Evolutionary conservation across 257 asterid species (phyloP), one percentile per base, ranked within the genome.

Genomic region (Solanum chilense): DNA sequence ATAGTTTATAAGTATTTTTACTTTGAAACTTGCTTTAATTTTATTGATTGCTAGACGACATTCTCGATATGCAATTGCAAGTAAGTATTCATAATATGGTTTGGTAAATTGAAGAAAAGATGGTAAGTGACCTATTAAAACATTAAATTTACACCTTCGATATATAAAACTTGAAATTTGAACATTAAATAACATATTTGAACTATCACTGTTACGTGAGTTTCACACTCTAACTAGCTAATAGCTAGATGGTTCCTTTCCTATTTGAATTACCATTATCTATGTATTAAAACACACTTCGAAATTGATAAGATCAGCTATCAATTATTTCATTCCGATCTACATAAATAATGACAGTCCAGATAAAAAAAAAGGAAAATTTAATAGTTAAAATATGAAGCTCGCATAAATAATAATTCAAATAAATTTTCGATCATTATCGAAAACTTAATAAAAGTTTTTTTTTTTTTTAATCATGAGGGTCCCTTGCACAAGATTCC

Each of bases 401-500:
- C 25, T 20, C 5, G 1, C 25, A 60, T 60, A 60, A 60, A 8
- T 60, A n/a, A 21, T 60, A 60, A 10, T 60, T 60, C 7, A 0
- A 13, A 60, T 58, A 5, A 21, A 2, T 23, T 23, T 60, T 60
- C 6, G 13, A 60, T 21, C 15, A 4, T 23, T 60, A 60, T 60
- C 29, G 23, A 60, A 23, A 66, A 66, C 35, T 66, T 25, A 12
- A 66, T 64, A 64, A 6, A 25, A 7, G 21, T 3, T 1, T 52
- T 52, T 56, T 52, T 5, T 42, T 42, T 42, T 47, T 47, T 47
- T 52, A 7, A 18, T 56, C 5, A 56, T 56, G 66, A 56, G 12
- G 66, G 74, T 68, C 74, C 21, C 90, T 80, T 21, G 86, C 82
- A 90, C 92, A 86, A 49, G 89, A 87, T 90, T 89, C 92, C 90